Evolutionary conservation across 2,329 filamentous ascomycete species (phyloP), one percentile per base, ranked within the genome.

Genomic region (Trichoderma hamatum): DNA sequence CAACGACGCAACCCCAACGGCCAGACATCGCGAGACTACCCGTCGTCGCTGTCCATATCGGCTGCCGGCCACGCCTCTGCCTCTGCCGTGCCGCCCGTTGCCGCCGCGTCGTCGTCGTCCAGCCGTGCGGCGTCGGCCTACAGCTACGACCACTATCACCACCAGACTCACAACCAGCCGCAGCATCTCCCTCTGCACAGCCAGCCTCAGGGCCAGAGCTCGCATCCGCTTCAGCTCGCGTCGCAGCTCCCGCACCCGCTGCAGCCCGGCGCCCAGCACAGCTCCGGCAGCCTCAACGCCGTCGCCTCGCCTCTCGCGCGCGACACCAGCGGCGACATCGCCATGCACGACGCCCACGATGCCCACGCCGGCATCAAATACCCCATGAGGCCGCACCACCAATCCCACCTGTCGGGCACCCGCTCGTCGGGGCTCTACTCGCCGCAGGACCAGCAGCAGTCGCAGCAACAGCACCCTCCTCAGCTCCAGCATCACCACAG

Each of bases 331-430:
- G 88, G 89, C 75, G 92, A 94, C 81, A 85, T 93, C 69, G 84
- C 90, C 71, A 97, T 97, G 94, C 92, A 96, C 80, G 94, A 97
- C 80, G 84, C 88, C 71, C 85, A 86, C 73, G 94, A 97, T 80
- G 89, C 92, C 59, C 96, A 96, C 81, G 90, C 91, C 76, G 89
- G 90, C 80, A 89, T 93, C 77, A 97, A 97, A 80, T 97, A 97
- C 80, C 88, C 92, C 70, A 89, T 93, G 81, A 89, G 92, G 73
- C 89, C 92, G 54, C 89, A 89, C 79, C 91, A 94, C 77, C 90
- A 93, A 78, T 89, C 93, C 76, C 89, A 95, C 74, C 84, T 88
- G 70, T 88, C 86, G 32, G 80, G 80, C 67, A 78, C 82, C 72
- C 81, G 81, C 73, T 73, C 82, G 52, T 74, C 89, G 70, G 93